A percentile compares a stretch with the other conserved stretches of the same genome.
These are phyloP conservation scores for Neofusicoccum kwambonambiense DNA, from an alignment of 2,329 filamentous ascomycete genomes.

Conservation along the genomic window DNA sequence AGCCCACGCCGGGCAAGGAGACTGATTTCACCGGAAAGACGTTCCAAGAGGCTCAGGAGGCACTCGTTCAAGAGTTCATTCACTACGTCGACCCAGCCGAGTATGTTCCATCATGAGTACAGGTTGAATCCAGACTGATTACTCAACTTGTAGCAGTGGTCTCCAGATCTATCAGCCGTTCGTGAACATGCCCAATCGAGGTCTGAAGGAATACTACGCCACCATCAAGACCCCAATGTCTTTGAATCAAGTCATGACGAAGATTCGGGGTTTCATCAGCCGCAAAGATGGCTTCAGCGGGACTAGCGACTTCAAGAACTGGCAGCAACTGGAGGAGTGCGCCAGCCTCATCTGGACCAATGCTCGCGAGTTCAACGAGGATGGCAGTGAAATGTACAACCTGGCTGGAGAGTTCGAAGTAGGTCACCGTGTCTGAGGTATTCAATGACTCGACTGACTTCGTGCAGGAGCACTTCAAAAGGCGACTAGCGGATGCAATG, in stretches of 20 bases:
- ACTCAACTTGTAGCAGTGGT: slow-evolving; percentile 44
- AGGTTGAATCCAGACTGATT: not conserved
- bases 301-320: slow-evolving; percentile 72
- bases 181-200: slow-evolving; percentile 71
- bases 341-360: slow-evolving; percentile 83
- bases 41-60: slow-evolving; percentile 84
- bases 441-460: not conserved
- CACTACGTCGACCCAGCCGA: slow-evolving; percentile 57
- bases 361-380: slow-evolving; percentile 86
- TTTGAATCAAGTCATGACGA: slow-evolving; percentile 73
- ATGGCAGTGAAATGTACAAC: slow-evolving; percentile 79
- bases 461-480: slow-evolving; percentile 64
- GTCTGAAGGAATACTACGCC: slow-evolving; percentile 81
- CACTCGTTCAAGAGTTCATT: slow-evolving; percentile 74
- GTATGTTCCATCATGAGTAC: not conserved
- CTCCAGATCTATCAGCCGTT: slow-evolving; percentile 73
- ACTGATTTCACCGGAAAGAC: slow-evolving; percentile 66
- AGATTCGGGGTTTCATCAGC: slow-evolving; percentile 70
- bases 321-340: slow-evolving; percentile 78
- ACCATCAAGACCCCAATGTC: slow-evolving; percentile 80
- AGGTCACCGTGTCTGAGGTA: slow-evolving; percentile 23
- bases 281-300: slow-evolving; percentile 58
- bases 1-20: slow-evolving; percentile 37
- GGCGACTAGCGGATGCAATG: slow-evolving; percentile 69
- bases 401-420: slow-evolving; percentile 80